phyloP scores from a whole-genome alignment of 352 stramenopile species.

The Phytophthora vignae region DNA sequence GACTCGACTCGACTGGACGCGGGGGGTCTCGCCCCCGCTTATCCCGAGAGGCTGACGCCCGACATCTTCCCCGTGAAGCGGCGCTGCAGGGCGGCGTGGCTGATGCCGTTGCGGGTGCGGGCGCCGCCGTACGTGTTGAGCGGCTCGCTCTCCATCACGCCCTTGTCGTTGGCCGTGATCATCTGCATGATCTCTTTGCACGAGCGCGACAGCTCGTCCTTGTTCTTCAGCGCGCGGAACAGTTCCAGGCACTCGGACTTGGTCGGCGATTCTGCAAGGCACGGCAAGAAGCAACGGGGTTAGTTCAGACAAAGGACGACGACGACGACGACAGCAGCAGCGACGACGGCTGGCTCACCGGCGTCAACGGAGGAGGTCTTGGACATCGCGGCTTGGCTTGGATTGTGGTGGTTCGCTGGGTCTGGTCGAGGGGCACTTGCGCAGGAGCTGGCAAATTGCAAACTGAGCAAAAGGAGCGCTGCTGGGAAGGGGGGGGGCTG shows the following conservation, averaged over 20 bases:
- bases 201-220: constrained; percentile 74
- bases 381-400: constrained; percentile 30
- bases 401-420: constrained; percentile 8
- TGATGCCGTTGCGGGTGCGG: constrained; percentile 69
- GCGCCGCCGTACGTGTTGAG: constrained; percentile 71
- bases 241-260: constrained; percentile 75
- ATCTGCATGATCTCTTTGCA: constrained; percentile 85
- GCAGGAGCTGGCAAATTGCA: constrained; percentile 6
- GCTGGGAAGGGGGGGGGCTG: no score
- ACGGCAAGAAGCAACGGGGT: background rate
- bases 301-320: background rate
- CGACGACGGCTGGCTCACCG: constrained; percentile 19
- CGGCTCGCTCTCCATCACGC: constrained; percentile 73
- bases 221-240: constrained; percentile 81
- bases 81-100: constrained; percentile 77
- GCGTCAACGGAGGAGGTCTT: constrained; percentile 52
- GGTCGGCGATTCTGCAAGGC: constrained; percentile 32
- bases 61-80: constrained; percentile 90
- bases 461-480: no score
- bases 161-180: constrained; percentile 67
- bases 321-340: background rate
- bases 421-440: constrained; percentile 28
- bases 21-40: constrained; percentile 13
- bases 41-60: constrained; percentile 61
- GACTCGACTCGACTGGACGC: constrained; percentile 27